These are phyloP conservation scores for Suhomyces kilbournensis DNA, from an alignment of 805 yeast species.

Conservation along the genomic window DNA sequence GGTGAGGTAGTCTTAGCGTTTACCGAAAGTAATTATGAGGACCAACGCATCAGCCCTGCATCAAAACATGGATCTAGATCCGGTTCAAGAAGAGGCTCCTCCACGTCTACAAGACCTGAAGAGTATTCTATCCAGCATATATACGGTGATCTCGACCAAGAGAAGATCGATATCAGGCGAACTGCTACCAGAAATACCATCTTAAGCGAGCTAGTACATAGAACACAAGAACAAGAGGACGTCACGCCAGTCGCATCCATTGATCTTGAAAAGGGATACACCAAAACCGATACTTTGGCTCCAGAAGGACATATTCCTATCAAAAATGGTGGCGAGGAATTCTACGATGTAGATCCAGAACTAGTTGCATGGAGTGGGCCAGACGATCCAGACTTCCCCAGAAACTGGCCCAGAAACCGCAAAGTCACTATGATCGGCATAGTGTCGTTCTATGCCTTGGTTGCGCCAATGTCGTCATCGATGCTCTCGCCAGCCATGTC, in stretches of 20 bases:
- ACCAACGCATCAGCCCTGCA: not conserved
- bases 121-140: slow-evolving; percentile 28
- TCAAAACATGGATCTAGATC: slow-evolving; percentile 12
- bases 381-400: slow-evolving; percentile 56
- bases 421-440: slow-evolving; percentile 45
- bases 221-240: slow-evolving; percentile 10
- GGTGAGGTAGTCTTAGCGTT: slow-evolving; percentile 1
- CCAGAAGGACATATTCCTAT: slow-evolving; percentile 34
- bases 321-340: slow-evolving; percentile 51
- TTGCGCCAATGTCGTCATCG: slow-evolving; percentile 63
- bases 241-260: slow-evolving; percentile 19
- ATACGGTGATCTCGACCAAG: slow-evolving; percentile 29
- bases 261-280: slow-evolving; percentile 4
- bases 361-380: slow-evolving; percentile 65
- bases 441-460: slow-evolving; percentile 53
- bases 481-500: slow-evolving; percentile 59
- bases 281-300: slow-evolving; percentile 5
- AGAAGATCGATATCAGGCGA: slow-evolving; percentile 30
- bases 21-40: slow-evolving; percentile 2
- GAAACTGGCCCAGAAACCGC: slow-evolving; percentile 50
- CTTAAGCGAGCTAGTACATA: slow-evolving; percentile 14
- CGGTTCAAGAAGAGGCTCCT: slow-evolving; percentile 16
- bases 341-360: slow-evolving; percentile 56
- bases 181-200: slow-evolving; percentile 31
- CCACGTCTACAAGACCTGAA: slow-evolving; percentile 9